These are phyloP conservation scores for Wickerhamomyces canadensis DNA, from an alignment of 805 yeast genomes.

Conservation along the genomic window DNA sequence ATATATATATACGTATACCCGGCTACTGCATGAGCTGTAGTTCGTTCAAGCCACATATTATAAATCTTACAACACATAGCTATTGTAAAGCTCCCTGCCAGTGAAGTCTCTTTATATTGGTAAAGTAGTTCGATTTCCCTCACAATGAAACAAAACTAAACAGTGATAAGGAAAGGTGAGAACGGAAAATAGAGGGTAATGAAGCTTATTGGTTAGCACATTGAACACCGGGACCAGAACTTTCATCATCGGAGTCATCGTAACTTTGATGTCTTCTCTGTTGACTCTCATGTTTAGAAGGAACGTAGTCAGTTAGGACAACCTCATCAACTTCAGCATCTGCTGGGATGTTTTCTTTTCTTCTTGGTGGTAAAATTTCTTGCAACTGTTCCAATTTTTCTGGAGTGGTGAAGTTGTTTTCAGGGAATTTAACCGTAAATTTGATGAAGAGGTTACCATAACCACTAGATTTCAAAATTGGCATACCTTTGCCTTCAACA, in stretches of 20 bases:
- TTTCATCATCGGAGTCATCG: slow-evolving; percentile 53
- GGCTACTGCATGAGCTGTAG: no score
- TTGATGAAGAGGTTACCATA: slow-evolving; percentile 82
- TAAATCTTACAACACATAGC: no score
- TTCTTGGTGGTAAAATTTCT: slow-evolving; percentile 73
- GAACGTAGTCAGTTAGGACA: slow-evolving; percentile 62
- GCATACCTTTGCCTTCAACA: slow-evolving; percentile 96
- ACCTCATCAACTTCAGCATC: slow-evolving; percentile 79
- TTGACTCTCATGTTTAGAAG: slow-evolving; percentile 46
- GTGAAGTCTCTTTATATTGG: no score
- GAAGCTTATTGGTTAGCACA: slow-evolving; percentile 89
- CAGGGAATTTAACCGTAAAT: slow-evolving; percentile 88
- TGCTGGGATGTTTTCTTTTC: slow-evolving; percentile 48
- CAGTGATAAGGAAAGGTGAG: no score
- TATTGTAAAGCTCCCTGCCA: no score
- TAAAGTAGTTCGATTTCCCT: no score
- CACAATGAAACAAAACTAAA: no score
- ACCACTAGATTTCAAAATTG: slow-evolving; percentile 82
- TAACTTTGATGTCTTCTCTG: slow-evolving; percentile 31
- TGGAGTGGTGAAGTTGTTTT: slow-evolving; percentile 63
- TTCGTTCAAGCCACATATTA: no score
- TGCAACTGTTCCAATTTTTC: slow-evolving; percentile 71
- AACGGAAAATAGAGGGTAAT: no score
- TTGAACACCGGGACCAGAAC: slow-evolving; percentile 72
- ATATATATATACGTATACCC: no score